Evolutionary conservation across 352 stramenopile species (phyloP).

Genomic region (Phytophthora brassicae): DNA sequence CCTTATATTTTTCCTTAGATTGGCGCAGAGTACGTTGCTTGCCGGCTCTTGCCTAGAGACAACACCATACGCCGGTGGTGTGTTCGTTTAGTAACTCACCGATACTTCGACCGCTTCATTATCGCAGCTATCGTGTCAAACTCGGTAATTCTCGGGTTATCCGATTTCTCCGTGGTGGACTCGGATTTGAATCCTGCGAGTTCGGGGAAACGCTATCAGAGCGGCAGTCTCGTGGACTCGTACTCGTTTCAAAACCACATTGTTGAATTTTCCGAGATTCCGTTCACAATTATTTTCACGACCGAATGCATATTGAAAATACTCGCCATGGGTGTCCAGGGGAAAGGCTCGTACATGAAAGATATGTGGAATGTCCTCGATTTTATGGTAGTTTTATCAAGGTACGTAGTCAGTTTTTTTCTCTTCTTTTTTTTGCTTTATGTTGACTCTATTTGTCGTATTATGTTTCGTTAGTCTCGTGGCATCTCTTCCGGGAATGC

Average conservation of each 20-base stretch:
- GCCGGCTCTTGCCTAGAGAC: constrained; percentile 42
- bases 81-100: constrained; percentile 50
- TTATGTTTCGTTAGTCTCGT: constrained; percentile 46
- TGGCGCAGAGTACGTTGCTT: constrained; percentile 54
- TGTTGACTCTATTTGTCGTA: no score
- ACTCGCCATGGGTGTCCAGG: constrained; percentile 78
- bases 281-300: constrained; percentile 90
- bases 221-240: constrained; percentile 40
- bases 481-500: constrained; percentile 54
- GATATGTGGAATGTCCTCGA: constrained; percentile 93
- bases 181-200: constrained; percentile 62
- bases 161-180: constrained; percentile 82
- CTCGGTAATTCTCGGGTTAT: constrained; percentile 85
- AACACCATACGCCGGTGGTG: constrained; percentile 53
- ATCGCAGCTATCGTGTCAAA: constrained; percentile 86
- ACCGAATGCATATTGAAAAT: constrained; percentile 91
- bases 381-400: constrained; percentile 90
- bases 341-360: constrained; percentile 68
- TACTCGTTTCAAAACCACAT: constrained; percentile 60
- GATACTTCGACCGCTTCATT: constrained; percentile 86
- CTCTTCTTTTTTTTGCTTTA: no score
- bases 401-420: constrained; percentile 33
- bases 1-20: no score
- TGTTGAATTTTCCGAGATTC: constrained; percentile 69
- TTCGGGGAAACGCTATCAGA: constrained; percentile 34